phyloP scores from a whole-genome alignment of 2,329 filamentous ascomycete species.

The Fusarium tuaranense region DNA sequence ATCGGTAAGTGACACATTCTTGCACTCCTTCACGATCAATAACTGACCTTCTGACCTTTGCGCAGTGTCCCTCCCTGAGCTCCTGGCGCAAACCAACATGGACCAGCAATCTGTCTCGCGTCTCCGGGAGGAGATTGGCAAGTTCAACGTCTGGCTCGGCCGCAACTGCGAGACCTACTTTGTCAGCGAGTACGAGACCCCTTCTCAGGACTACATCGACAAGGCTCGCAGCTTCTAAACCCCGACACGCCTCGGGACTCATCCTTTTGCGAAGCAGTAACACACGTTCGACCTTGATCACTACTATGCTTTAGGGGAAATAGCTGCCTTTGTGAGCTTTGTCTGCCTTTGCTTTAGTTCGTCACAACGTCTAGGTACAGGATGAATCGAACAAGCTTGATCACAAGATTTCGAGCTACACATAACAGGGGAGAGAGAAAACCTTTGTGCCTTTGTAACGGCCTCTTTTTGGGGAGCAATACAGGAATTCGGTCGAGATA shows the following conservation, averaged over 20 bases:
- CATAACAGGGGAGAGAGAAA: background rate
- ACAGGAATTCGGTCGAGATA: slow-evolving; percentile 16
- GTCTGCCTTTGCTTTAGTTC: background rate
- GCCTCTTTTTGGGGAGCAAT: slow-evolving; percentile 16
- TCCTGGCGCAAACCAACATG: slow-evolving; percentile 98
- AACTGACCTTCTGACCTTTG: slow-evolving; percentile 7
- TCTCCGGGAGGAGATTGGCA: slow-evolving; percentile 87
- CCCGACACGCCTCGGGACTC: background rate
- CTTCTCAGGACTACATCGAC: slow-evolving; percentile 77
- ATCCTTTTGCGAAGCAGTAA: background rate
- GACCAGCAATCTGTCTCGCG: slow-evolving; percentile 90
- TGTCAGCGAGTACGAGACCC: slow-evolving; percentile 78
- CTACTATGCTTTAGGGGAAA: background rate
- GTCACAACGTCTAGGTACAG: background rate
- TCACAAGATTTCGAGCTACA: background rate
- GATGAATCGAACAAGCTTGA: background rate
- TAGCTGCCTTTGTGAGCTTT: background rate
- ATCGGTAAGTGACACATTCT: slow-evolving; percentile 72
- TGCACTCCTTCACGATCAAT: background rate
- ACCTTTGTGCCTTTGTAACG: background rate
- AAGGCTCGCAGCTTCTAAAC: slow-evolving; percentile 65
- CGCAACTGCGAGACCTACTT: slow-evolving; percentile 85
- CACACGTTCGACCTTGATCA: background rate
- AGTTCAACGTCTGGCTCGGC: slow-evolving; percentile 87
- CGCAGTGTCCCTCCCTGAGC: slow-evolving; percentile 87